Evolutionary conservation across 768 basidiomycete species (phyloP).

Genomic region (Cubamyces lactineus): DNA sequence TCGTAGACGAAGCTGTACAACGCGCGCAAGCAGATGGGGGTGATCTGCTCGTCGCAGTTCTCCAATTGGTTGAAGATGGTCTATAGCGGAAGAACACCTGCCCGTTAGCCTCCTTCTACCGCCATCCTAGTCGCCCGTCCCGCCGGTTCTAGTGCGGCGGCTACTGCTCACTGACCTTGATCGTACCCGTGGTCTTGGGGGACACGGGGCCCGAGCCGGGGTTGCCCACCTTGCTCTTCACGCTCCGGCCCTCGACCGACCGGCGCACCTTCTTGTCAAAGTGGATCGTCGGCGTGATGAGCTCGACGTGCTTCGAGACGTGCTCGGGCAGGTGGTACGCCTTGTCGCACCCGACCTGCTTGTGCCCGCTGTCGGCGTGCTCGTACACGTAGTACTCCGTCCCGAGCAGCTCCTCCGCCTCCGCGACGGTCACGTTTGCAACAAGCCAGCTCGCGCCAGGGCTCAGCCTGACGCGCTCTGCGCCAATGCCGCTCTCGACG

Average conservation of each 20-base stretch:
- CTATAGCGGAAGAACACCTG: conserved; percentile 18
- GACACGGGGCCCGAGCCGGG: conserved; percentile 23
- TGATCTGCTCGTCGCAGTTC: conserved; percentile 35
- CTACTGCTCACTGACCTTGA: conserved; percentile 18
- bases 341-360: conserved; percentile 57
- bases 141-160: no score
- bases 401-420: conserved; percentile 48
- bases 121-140: no score
- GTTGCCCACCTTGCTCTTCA: conserved; percentile 14
- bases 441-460: conserved; percentile 50
- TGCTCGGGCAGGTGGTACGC: conserved; percentile 65
- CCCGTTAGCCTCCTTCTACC: background rate
- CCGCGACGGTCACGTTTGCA: conserved; percentile 44
- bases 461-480: conserved; percentile 43
- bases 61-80: conserved; percentile 23
- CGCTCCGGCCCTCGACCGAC: conserved; percentile 3
- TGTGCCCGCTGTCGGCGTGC: conserved; percentile 45
- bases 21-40: conserved; percentile 36
- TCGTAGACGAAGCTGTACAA: conserved; percentile 37
- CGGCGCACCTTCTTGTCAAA: conserved; percentile 45
- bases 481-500: conserved; percentile 42
- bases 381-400: conserved; percentile 60
- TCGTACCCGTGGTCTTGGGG: conserved; percentile 21
- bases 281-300: conserved; percentile 74
- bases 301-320: conserved; percentile 61